Base-by-base conservation (phyloP, 768 basidiomycete genomes). In the Podaxis carcinomalis region DNA sequence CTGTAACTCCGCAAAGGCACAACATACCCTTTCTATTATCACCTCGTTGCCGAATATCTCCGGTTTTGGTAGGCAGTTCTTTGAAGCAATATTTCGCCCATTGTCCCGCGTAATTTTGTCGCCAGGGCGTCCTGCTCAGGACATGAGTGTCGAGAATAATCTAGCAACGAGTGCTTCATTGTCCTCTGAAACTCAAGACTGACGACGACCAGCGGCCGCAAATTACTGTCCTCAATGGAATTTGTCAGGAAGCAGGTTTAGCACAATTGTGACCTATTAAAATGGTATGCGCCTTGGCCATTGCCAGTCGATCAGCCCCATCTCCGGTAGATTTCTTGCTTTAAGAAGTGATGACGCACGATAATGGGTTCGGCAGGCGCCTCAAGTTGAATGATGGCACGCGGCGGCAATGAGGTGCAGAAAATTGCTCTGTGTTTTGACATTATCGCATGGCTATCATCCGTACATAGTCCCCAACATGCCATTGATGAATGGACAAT, bases 1-100 rank as follows among this genome's bases (percentile, higher is more conserved):
- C 42, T 59, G 19, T 61, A 55, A 55, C 59, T 60, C 59, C 59
- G 59, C 59, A 61, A 61, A 61, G 59, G 59, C 49, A 46, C 59
- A 47, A 39, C 59, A 61, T 61, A 56, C 57, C 62, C 62, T 55
- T 53, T 58, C 63, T 70, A 66, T 67, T 69, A 67, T 67, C 66
- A 67, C 69, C 56, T 69, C 67, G 68, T 67, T 63, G 58, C 53
- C 47, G 51, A 54, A 44, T 42, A 23, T 32, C 35, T 39, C 57
- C 49, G 19, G 39, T 55, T 61, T 39, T 36, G 53, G 59, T n/a
- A 61, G 52, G 52, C 49, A 35, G 49, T 57, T 52, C 32, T 54
- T 49, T 52, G 49, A 39, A 23, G 25, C 27, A 32, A 11, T 23
- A 56, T 62, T 57, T 56, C 25, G 21, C 25, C 21, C 35, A 39